A percentile compares a stretch with the other conserved stretches of the same genome.
These are phyloP conservation scores for Fennellomyces sp. DNA, from an alignment of 371 early-diverging fungal species.

Conservation along the genomic window DNA sequence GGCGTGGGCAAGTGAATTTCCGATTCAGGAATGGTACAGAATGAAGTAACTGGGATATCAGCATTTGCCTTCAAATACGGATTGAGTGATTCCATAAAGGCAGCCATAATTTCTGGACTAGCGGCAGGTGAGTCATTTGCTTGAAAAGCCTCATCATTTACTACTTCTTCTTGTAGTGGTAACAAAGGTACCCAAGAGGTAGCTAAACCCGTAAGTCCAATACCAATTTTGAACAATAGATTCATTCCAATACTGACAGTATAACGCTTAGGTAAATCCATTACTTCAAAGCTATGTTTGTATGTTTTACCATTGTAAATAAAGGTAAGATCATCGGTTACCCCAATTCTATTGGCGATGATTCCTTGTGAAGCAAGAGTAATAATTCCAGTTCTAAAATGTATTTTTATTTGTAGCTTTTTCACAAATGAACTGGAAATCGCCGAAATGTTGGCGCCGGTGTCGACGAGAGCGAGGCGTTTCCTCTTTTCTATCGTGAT, in stretches of 20 bases:
- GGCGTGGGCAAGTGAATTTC: conserved; percentile 11
- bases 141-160: background rate
- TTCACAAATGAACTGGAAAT: no score
- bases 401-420: no score
- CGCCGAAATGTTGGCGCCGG: no score
- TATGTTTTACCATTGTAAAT: no score
- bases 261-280: conserved; percentile 2
- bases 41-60: conserved; percentile 6
- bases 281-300: conserved; percentile 2
- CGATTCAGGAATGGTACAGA: conserved; percentile 21
- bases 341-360: no score
- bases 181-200: background rate
- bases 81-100: conserved; percentile 5
- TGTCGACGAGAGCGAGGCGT: no score
- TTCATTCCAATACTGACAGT: conserved; percentile 5
- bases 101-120: conserved; percentile 5
- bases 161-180: background rate
- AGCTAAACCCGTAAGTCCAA: conserved; percentile 8
- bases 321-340: no score
- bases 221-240: conserved; percentile 10
- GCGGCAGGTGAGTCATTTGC: conserved; percentile 20
- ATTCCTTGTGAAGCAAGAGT: no score
- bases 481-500: no score
- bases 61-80: conserved; percentile 9
- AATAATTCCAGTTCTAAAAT: no score